Evolutionary conservation across 352 stramenopile genomes (phyloP), one percentile per base, ranked within the genome.

Genomic region (Phytopythium litorale): DNA sequence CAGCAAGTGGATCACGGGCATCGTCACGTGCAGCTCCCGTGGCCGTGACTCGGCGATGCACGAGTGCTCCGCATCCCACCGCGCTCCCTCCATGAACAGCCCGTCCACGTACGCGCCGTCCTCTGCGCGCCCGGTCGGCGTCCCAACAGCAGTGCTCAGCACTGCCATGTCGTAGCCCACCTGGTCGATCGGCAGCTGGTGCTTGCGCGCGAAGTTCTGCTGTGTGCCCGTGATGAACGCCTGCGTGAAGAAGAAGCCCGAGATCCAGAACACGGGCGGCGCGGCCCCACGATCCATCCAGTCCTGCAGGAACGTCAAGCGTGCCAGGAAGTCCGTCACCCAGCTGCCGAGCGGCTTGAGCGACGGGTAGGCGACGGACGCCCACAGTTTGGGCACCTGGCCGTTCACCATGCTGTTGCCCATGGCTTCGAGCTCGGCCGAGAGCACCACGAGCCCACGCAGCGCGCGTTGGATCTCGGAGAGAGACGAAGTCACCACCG

Each of bases 191-290:
- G 92, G 91, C 12, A 97, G 73, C 55, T 93, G 72, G 66, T 97
- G 79, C 57, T 97, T 97, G 16, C 92, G 81, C 15, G 92, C 92
- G 72, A 88, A 98, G 65, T 98, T 98, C 62, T 98, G 92, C 58
- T 97, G 79, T 6, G 91, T 98, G 50, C 92, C 92, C 4, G 92
- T 98, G 66, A 98, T 96, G 60, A 98, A 98, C 0, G 91, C 91
- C 66, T 98, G 92, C 21, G 92, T 97, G 75, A 98, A 98, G 72
- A 97, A 98, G 75, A 98, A 98, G 0, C 92, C 93, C 18, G 84
- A 97, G 56, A 98, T 91, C 93, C 93, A 98, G 62, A 92, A 98
- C 46, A 97, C 88, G 0, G 79, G 75, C 0, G 93, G 93, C 1
- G 91, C 78, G 16, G 71, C 60, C 16, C 87, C 78, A 7, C 78